Evolutionary conservation across 2,329 filamentous ascomycete species (phyloP).

Genomic region (Pseudogymnoascus sp.): DNA sequence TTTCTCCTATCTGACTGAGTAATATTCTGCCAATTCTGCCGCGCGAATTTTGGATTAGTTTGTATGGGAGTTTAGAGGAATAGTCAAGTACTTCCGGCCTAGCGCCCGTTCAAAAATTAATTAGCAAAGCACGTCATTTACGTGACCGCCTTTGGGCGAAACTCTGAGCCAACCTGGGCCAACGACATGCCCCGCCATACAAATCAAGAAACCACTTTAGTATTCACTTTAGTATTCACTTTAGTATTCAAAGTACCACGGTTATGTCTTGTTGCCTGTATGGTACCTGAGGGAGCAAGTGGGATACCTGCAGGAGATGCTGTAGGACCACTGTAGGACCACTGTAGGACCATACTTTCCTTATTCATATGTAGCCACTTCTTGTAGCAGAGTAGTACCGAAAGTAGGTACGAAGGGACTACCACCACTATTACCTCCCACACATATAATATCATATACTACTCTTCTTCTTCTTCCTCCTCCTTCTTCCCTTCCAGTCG

Average conservation of each 20-base stretch:
- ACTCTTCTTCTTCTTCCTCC: not conserved
- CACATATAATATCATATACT: slow-evolving; percentile 2
- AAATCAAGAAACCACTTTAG: not conserved
- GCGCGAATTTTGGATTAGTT: not conserved
- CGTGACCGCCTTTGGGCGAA: not conserved
- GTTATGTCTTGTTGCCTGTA: not conserved
- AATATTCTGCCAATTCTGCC: not conserved
- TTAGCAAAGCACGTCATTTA: slow-evolving; percentile 8
- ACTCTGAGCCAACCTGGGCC: not conserved
- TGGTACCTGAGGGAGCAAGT: not conserved
- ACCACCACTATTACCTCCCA: not conserved
- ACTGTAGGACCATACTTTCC: not conserved
- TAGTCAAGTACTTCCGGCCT: not conserved
- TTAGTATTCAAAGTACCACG: not conserved
- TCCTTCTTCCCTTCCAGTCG: not conserved
- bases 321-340: not conserved
- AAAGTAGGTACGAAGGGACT: too few relatives aligned
- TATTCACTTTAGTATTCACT: too few relatives aligned
- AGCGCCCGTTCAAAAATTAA: slow-evolving; percentile 6
- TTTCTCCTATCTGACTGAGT: not conserved
- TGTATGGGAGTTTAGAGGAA: not conserved
- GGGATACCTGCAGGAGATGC: not conserved
- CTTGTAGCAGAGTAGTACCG: not conserved
- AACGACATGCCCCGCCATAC: slow-evolving; percentile 3
- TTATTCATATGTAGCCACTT: not conserved